These are phyloP conservation scores for Martiniozyma asiatica DNA, from an alignment of 1,139 yeast genomes.

Conservation along the genomic window DNA sequence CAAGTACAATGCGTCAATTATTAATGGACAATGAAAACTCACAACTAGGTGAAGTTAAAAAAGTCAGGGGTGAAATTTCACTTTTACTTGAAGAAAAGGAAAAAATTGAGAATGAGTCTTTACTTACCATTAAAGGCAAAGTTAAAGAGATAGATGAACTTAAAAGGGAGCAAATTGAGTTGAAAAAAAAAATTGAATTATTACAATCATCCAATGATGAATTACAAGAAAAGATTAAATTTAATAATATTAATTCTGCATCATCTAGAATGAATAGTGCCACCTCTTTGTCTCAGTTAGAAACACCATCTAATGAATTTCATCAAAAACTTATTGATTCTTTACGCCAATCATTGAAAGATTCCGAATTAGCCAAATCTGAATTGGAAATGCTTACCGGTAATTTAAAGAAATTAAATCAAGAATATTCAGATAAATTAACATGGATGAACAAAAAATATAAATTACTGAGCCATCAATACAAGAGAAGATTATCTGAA, in stretches of 20 bases:
- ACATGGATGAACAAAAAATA: constrained; percentile 59
- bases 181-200: constrained; percentile 12
- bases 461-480: constrained; percentile 47
- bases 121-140: constrained; percentile 36
- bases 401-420: constrained; percentile 50
- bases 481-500: constrained; percentile 25
- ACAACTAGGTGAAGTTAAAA: constrained; percentile 35
- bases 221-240: neutral
- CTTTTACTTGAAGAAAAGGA: constrained; percentile 45
- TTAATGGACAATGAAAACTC: constrained; percentile 57
- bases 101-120: constrained; percentile 42
- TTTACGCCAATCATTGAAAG: constrained; percentile 40
- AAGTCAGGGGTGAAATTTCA: constrained; percentile 31
- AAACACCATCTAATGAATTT: constrained; percentile 2
- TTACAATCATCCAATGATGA: constrained; percentile 3
- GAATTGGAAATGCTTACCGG: constrained; percentile 46
- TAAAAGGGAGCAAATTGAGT: constrained; percentile 29
- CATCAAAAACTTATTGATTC: constrained; percentile 30
- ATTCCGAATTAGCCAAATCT: constrained; percentile 36
- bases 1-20: constrained; percentile 58
- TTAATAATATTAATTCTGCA: neutral
- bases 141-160: constrained; percentile 40
- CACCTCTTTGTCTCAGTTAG: neutral
- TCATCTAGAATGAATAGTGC: neutral
- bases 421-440: constrained; percentile 53